Evolutionary conservation across 768 basidiomycete species (phyloP).

Genomic region (Auriscalpium vulgare): DNA sequence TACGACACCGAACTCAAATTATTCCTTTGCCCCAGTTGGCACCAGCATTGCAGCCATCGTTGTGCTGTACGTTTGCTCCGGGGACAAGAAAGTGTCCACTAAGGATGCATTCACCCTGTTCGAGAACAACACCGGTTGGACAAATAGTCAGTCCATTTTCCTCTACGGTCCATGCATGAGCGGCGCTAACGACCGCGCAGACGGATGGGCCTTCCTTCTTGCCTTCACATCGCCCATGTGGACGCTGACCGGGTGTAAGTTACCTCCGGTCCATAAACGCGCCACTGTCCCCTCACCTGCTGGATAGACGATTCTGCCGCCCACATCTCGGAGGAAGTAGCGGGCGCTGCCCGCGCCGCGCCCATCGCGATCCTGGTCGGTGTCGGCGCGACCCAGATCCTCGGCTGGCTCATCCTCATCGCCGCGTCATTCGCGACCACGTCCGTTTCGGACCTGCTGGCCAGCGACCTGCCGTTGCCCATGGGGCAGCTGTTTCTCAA

Average conservation of each 20-base stretch:
- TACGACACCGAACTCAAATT: not conserved
- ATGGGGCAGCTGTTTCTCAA: constrained; percentile 70
- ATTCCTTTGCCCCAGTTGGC: constrained; percentile 35
- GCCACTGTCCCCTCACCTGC: not conserved
- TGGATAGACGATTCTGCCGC: constrained; percentile 64
- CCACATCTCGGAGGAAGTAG: constrained; percentile 66
- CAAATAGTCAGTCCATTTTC: constrained; percentile 37
- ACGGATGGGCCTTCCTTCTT: constrained; percentile 66
- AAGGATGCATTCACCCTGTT: constrained; percentile 60
- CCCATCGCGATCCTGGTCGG: constrained; percentile 64
- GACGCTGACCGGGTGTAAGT: constrained; percentile 69
- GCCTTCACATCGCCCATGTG: constrained; percentile 74
- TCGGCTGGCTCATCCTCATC: constrained; percentile 63
- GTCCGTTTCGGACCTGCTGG: constrained; percentile 44
- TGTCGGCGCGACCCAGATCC: constrained; percentile 47
- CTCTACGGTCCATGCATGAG: not conserved
- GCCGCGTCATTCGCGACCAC: constrained; percentile 56
- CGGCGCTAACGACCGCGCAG: constrained; percentile 25
- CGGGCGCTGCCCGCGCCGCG: constrained; percentile 54
- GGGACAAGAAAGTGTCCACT: constrained; percentile 48
- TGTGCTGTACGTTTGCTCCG: constrained; percentile 47
- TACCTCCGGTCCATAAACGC: not conserved
- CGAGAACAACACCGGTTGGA: constrained; percentile 68
- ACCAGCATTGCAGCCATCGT: constrained; percentile 59
- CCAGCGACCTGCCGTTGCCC: constrained; percentile 45